Conservation (phyloP, 1,139 yeast genomes). For the Hyphopichia pseudoburtonii region DNA sequence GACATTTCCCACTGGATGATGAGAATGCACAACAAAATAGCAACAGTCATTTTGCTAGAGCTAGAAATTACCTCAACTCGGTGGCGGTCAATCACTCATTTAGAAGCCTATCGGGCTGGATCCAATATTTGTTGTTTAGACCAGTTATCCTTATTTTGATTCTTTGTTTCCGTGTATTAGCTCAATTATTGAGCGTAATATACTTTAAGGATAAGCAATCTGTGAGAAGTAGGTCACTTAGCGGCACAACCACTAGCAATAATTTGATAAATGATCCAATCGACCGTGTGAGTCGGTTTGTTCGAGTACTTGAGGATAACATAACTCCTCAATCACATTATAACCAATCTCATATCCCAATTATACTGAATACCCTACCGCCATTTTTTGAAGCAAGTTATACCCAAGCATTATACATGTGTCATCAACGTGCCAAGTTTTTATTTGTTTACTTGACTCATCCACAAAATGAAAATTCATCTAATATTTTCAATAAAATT, state of each 20-base stretch:
- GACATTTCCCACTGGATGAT: conserved; percentile 3
- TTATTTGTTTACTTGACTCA: conserved; percentile 74
- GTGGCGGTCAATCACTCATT: background rate
- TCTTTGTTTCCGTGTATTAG: conserved; percentile 23
- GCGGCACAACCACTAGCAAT: conserved; percentile 4
- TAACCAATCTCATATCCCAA: conserved; percentile 3
- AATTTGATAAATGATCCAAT: conserved; percentile 26
- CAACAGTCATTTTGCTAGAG: background rate
- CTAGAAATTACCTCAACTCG: conserved; percentile 6
- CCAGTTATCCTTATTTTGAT: conserved; percentile 29
- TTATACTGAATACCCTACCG: conserved; percentile 21
- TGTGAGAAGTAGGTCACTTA: conserved; percentile 4
- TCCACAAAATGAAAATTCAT: conserved; percentile 65
- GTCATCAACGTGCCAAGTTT: conserved; percentile 68
- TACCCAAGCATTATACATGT: conserved; percentile 68
- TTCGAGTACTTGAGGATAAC: conserved; percentile 37
- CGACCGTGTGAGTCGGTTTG: conserved; percentile 33
- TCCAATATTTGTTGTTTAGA: conserved; percentile 23
- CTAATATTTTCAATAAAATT: conserved; percentile 54
- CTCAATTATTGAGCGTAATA: conserved; percentile 24
- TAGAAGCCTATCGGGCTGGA: conserved; percentile 8
- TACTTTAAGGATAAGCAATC: conserved; percentile 24
- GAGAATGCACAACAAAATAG: background rate
- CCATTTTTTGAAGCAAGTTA: conserved; percentile 73
- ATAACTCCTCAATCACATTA: conserved; percentile 22